These are phyloP conservation scores for Penicillium coprophilum DNA, from an alignment of 495 filamentous ascomycete species.

Conservation along the genomic window DNA sequence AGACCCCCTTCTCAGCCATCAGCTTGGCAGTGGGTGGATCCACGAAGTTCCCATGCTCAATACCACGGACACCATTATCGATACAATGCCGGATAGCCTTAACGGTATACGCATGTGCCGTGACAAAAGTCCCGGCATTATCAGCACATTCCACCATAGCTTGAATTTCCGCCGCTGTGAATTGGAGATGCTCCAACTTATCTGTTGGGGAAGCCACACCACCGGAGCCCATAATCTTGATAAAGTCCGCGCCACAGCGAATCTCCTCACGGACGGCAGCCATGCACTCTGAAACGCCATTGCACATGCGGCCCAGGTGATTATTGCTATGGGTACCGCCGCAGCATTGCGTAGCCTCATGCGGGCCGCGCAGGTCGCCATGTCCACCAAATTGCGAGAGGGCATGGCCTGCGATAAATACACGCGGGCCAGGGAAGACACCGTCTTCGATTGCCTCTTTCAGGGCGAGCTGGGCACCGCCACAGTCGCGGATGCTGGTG, in stretches of 20 bases:
- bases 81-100: constrained; percentile 52
- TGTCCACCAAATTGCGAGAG: constrained; percentile 57
- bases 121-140: constrained; percentile 52
- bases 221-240: constrained; percentile 59
- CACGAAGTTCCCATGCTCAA: constrained; percentile 58
- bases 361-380: constrained; percentile 43
- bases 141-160: constrained; percentile 49
- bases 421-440: constrained; percentile 47
- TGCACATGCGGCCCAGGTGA: constrained; percentile 42
- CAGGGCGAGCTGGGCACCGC: constrained; percentile 49
- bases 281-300: constrained; percentile 53
- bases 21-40: constrained; percentile 49
- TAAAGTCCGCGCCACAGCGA: constrained; percentile 52
- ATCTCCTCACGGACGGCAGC: constrained; percentile 52
- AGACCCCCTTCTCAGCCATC: constrained; percentile 46
- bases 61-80: constrained; percentile 54
- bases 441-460: constrained; percentile 53
- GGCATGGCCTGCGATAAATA: constrained; percentile 48
- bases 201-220: constrained; percentile 55
- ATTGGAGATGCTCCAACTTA: constrained; percentile 50
- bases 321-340: constrained; percentile 34
- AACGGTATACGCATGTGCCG: constrained; percentile 55
- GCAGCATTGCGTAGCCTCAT: constrained; percentile 44
- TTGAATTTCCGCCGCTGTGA: constrained; percentile 51
- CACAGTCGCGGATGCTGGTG: constrained; percentile 53